Percentiles rank a stretch among this genome's conserved stretches.
Evolutionary conservation across 768 basidiomycete genomes (phyloP).

Genomic region (Suillus sp.): DNA sequence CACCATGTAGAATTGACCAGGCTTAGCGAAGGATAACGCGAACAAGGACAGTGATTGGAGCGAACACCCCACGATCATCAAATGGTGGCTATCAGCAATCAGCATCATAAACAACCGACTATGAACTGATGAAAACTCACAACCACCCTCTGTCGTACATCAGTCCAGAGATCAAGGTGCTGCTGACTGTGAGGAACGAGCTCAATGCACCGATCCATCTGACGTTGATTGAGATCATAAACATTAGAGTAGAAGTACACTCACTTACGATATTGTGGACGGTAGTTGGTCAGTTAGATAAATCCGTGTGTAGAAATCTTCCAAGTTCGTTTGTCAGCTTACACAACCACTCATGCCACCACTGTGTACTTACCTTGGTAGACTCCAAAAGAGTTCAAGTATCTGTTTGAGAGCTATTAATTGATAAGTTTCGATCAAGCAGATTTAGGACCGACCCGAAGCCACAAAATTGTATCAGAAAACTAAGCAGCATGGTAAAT

Average conservation of each 20-base stretch:
- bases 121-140: slow-evolving; percentile 21
- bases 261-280: slow-evolving; percentile 33
- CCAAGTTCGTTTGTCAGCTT: not conserved
- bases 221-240: slow-evolving; percentile 13
- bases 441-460: slow-evolving; percentile 21
- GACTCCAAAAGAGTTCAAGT: slow-evolving; percentile 32
- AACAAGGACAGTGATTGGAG: slow-evolving; percentile 25
- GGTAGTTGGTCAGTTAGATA: slow-evolving; percentile 31
- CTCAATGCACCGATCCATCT: slow-evolving; percentile 47
- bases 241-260: slow-evolving; percentile 27
- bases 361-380: slow-evolving; percentile 29
- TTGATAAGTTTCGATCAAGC: not conserved
- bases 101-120: slow-evolving; percentile 30
- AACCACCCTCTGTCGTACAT: slow-evolving; percentile 50
- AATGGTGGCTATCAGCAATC: slow-evolving; percentile 10
- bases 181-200: slow-evolving; percentile 38
- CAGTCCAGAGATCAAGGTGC: slow-evolving; percentile 43
- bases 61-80: slow-evolving; percentile 19
- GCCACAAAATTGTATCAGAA: slow-evolving; percentile 31
- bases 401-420: slow-evolving; percentile 17
- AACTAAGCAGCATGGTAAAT: slow-evolving; percentile 14
- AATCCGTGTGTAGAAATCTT: slow-evolving; percentile 36
- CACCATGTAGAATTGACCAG: slow-evolving; percentile 31
- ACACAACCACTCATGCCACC: not conserved
- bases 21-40: slow-evolving; percentile 28